Conservation (phyloP, 2,329 filamentous ascomycete species). For the Tolypocladium ovalisporum region DNA sequence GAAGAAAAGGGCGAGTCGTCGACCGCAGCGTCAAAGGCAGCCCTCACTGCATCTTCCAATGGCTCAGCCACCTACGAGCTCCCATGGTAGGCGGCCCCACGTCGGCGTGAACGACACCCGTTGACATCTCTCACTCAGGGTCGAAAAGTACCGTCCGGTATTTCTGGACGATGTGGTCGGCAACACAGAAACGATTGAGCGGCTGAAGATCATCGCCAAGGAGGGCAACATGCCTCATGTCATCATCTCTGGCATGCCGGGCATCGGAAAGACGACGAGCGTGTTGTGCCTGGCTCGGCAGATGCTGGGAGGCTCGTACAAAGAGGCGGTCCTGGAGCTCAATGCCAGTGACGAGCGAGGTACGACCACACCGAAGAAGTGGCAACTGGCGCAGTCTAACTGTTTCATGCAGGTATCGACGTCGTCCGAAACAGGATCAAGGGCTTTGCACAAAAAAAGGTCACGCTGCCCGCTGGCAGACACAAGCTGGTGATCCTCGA, state of each 20-base stretch:
- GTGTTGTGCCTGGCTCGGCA: slow-evolving; percentile 88
- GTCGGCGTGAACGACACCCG: not conserved
- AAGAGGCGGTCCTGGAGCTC: slow-evolving; percentile 91
- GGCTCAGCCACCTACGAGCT: slow-evolving; percentile 56
- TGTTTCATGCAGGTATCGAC: slow-evolving; percentile 59
- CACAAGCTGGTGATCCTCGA: slow-evolving; percentile 97
- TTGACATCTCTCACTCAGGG: slow-evolving; percentile 45
- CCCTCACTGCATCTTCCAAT: slow-evolving; percentile 37
- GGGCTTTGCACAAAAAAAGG: slow-evolving; percentile 97
- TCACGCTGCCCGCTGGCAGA: slow-evolving; percentile 78
- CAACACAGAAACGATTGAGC: slow-evolving; percentile 95
- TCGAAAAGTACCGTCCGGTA: slow-evolving; percentile 93
- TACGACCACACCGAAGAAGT: slow-evolving; percentile 15
- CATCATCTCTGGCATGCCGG: slow-evolving; percentile 98
- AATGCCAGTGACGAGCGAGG: slow-evolving; percentile 94
- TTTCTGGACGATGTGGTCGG: slow-evolving; percentile 96
- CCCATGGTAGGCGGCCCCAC: slow-evolving; percentile 50
- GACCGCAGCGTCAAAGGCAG: slow-evolving; percentile 46
- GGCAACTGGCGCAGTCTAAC: not conserved
- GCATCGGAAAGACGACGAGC: slow-evolving; percentile 96
- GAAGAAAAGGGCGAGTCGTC: slow-evolving; percentile 51
- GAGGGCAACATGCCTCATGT: slow-evolving; percentile 99
- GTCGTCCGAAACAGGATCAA: slow-evolving; percentile 97
- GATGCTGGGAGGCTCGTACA: slow-evolving; percentile 84
- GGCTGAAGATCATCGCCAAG: slow-evolving; percentile 94